These are phyloP conservation scores for Solidago caesia DNA, from an alignment of 129 eudicot species.

Conservation along the genomic window DNA sequence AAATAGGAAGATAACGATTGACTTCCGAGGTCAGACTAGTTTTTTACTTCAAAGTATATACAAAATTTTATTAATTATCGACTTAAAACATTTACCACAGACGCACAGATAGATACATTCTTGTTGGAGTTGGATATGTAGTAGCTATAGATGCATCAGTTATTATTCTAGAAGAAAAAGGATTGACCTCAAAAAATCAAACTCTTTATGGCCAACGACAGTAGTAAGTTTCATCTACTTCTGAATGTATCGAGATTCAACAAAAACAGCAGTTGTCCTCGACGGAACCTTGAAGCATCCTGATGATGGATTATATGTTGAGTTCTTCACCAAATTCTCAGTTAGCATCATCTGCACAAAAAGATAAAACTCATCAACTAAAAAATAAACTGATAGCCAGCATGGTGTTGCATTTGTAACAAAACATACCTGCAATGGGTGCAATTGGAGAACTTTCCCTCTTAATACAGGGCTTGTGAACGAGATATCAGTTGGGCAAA, in stretches of 20 bases:
- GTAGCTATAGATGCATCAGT: neutral
- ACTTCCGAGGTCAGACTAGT: neutral
- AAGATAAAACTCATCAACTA: neutral
- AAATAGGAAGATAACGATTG: neutral
- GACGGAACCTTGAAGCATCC: constrained; percentile 77
- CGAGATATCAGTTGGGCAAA: constrained; percentile 56
- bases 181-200: constrained; percentile 27
- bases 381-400: neutral
- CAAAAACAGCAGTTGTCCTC: constrained; percentile 78
- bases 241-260: constrained; percentile 49
- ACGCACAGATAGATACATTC: neutral
- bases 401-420: constrained; percentile 2
- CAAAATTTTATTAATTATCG: neutral
- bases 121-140: constrained; percentile 10
- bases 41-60: constrained; percentile 1
- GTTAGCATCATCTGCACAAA: constrained; percentile 62
- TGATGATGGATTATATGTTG: constrained; percentile 54
- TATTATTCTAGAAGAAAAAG: neutral
- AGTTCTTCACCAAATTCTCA: constrained; percentile 61
- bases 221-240: constrained; percentile 6
- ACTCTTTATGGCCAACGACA: neutral
- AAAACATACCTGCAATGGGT: constrained; percentile 71
- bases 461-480: constrained; percentile 48
- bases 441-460: constrained; percentile 55
- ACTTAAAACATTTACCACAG: neutral